Base-by-base conservation (phyloP, 345 rosid genomes). In the Populus ilicifolia region DNA sequence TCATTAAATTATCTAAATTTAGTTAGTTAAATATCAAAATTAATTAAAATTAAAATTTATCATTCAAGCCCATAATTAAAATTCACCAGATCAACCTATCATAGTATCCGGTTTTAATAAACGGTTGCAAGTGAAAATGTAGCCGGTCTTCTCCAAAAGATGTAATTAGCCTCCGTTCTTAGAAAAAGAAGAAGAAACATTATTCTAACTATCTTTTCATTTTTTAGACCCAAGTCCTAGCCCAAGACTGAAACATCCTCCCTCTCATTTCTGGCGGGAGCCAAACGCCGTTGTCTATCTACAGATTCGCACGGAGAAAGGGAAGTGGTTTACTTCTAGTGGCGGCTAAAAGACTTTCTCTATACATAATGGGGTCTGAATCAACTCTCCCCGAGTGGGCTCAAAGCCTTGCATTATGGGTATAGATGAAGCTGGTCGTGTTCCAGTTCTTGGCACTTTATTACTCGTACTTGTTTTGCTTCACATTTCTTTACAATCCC, bases 381-480 rank as follows among this genome's bases (percentile, higher is more conserved):
- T 41, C 83, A 23, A 78, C 84, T 41, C 71, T 80, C 4, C 90
- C 90, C 8, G 76, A 82, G 67, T 94, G 98, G 99, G 92, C 89
- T 89, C 96, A 39, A 79, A 74, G 46, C 97, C 97, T 75, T 94
- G 99, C 85, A 84, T 93, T 48, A 93, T 93, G 90, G 99, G 99
- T 48, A 94, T 94, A 84, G 97, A 94, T 73, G 98, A 94, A 86
- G 98, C 98, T 63, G 98, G 98, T 12, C 96, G 99, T 69, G 98
- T 96, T 72, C 98, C 99, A 67, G 97, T 94, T 77, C 87, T 91
- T 43, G 98, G 97, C 89, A 59, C 8, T 1, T 3, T 20, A 27
- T 11, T 43, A 1, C 63, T 64, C 35, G 12, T 23, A 74, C 27
- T 36, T 39, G 69, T 18, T 33, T 70, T n/a, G n/a, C 36, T 16